A percentile compares a stretch with the other conserved stretches of the same genome.
phyloP scores from a whole-genome alignment of 164 flowering plant species.

The Macadamia integrifolia region DNA sequence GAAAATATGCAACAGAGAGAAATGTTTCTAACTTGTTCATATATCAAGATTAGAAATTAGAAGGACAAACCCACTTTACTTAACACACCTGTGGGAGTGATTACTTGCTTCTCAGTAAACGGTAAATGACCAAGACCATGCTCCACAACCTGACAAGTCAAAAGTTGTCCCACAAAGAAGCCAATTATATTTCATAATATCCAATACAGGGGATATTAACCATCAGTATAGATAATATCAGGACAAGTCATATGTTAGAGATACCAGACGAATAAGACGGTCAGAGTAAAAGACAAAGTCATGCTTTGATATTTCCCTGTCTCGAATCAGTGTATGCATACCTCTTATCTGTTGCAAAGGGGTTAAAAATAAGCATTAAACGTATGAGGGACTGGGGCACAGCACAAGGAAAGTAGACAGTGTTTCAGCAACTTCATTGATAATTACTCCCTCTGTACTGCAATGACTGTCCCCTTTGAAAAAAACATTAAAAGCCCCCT shows the following conservation, averaged over 20 bases:
- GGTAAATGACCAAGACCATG: conserved; percentile 99
- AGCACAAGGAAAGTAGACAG: not conserved
- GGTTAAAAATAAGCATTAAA: conserved; percentile 7
- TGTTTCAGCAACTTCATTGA: not conserved
- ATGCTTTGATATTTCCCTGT: conserved; percentile 81
- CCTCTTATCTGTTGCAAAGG: conserved; percentile 72
- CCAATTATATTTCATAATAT: not conserved
- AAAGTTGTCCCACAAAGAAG: conserved; percentile 6
- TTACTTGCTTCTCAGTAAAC: conserved; percentile 86
- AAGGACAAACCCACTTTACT: not conserved
- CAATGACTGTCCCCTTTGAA: not conserved
- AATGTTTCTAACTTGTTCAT: too few relatives aligned
- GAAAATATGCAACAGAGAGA: not conserved
- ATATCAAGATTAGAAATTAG: not conserved
- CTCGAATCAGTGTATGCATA: conserved; percentile 94
- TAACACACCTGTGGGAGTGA: conserved; percentile 86
- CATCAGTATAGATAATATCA: not conserved
- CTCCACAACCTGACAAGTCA: conserved; percentile 83
- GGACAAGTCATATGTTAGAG: conserved; percentile 8
- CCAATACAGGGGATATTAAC: not conserved
- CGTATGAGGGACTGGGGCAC: conserved; percentile 3
- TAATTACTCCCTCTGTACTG: too few relatives aligned
- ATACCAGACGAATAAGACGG: conserved; percentile 94
- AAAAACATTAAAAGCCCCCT: not conserved
- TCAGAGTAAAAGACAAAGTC: conserved; percentile 96